Evolutionary conservation across 805 yeast species (phyloP), one percentile per base, ranked within the genome.

Genomic region (Ogataea trehaloabstinens): DNA sequence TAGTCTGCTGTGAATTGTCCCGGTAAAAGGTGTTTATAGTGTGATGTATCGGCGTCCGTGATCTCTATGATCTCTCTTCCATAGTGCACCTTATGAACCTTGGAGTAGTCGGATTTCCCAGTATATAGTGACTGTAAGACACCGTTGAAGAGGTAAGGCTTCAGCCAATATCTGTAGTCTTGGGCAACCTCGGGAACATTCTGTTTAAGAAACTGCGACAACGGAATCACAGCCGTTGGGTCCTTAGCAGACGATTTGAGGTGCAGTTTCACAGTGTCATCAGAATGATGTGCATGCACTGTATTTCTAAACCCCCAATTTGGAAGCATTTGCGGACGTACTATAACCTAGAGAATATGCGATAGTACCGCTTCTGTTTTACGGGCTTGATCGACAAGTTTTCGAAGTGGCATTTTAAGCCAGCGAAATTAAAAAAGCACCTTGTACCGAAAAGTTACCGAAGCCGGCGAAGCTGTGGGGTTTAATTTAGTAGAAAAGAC

Each of bases 1-100:
- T 65, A 74, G 51, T 76, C 82, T 2, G 71, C 56, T 6, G 80
- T 67, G 38, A 74, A 60, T 20, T 77, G 72, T 42, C 76, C 72
- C 2, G 48, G 39, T 8, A 39, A 29, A 16, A 60, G 40, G 29
- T 59, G 46, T 1, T 20, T 24, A 28, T 44, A 56, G 6, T 34
- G 24, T 11, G 28, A 19, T 4, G 52, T 41, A 5, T 38, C 42
- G 10, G 49, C 46, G 3, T 48, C 51, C 5, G 46, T 28, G 31
- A 60, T 51, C 1, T 74, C 71, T 18, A 74, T 51, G 5, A 75
- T 49, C 21, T 67, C 56, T 37, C 81, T 56, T 30, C 71, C 75
- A 47, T 72, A 76, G 51, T 63, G 56, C 3, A 76, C 69, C 21
- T 61, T 61, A 46, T 70, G 74, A 13, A 53, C 49, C 21, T 60